Base-by-base conservation (phyloP, 306 rosid genomes). In the Hippophae tibetana region DNA sequence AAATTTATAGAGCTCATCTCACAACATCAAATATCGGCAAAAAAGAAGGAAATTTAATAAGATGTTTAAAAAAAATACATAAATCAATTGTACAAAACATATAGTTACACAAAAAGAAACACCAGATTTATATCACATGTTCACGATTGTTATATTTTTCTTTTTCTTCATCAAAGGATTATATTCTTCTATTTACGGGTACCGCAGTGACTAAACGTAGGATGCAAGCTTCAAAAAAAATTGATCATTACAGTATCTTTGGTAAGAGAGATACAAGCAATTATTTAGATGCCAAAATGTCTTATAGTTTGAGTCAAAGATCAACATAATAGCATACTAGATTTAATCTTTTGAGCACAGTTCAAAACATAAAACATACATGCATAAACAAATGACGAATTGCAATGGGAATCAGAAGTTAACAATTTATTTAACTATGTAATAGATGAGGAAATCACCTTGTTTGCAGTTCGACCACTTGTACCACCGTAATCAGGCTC, bases 401-500 rank as follows among this genome's bases (percentile, higher is more conserved):
- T 31, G 38, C 4, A 31, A 31, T 4, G 38, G 38, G 38, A 76
- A 58, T 63, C 57, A 57, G 63, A 49, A 10, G 47, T 25, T 73
- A 63, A 7, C 38, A 13, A 49, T 47, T 8, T 10, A 63, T 49
- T 5, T 23, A 52, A 42, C 18, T 56, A 10, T 11, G 55, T 41
- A 60, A 65, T 46, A 55, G 58, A 74, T 52, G 14, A 38, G 31
- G 60, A n/a, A 44, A 52, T 63, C 54, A 93, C 99, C 99, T 93
- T 89, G 50, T 74, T 84, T 49, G 73, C 81, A 48, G 97, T 50
- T 62, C 73, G 94, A 47, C 74, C 85, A 77, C 65, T 80, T 3
- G 76, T 44, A 38, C 69, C 79, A 43, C 72, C 83, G 56, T 56
- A 71, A 65, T 70, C 81, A 60, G 95, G 99, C 71, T 93, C 97